Percentiles rank a stretch among this genome's conserved stretches.
Conservation (phyloP, 768 basidiomycete species). For the Trametes elegans region DNA sequence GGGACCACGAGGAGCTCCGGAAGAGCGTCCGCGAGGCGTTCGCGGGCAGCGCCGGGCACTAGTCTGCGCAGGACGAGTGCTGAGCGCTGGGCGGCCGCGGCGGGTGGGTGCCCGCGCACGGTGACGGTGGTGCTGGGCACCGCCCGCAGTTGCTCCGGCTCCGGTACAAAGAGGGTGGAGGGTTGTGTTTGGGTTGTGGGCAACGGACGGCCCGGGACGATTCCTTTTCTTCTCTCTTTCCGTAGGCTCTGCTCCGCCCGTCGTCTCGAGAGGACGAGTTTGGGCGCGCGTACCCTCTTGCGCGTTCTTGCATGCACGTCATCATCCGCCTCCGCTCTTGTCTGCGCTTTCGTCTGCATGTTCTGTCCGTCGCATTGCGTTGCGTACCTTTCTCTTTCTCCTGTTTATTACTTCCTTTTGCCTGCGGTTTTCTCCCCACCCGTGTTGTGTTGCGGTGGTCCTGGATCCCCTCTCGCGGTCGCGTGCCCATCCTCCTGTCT, state of each 20-base stretch:
- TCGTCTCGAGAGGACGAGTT: not conserved
- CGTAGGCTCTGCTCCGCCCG: not conserved
- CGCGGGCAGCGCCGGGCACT: slow-evolving; percentile 51
- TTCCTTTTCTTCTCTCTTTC: slow-evolving; percentile 9
- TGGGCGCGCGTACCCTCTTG: not conserved
- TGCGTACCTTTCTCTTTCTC: slow-evolving; percentile 1
- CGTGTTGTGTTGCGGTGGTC: slow-evolving; percentile 7
- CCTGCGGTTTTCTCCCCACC: not conserved
- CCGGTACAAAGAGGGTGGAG: not conserved
- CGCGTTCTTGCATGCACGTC: slow-evolving; percentile 2
- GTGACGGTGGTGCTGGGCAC: too few relatives aligned
- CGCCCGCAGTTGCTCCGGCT: not conserved
- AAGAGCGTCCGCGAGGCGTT: slow-evolving; percentile 84
- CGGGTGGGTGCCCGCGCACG: too few relatives aligned
- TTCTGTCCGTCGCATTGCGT: too few relatives aligned
- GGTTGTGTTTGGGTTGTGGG: slow-evolving; percentile 9
- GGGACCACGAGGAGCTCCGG: slow-evolving; percentile 78
- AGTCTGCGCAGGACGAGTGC: not conserved
- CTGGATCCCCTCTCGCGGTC: not conserved
- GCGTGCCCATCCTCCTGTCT: not conserved
- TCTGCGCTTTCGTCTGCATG: slow-evolving; percentile 13
- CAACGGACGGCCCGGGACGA: slow-evolving; percentile 14
- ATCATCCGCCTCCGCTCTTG: not conserved
- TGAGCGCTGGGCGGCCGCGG: too few relatives aligned
- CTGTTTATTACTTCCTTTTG: slow-evolving; percentile 13